Conservation (phyloP, 2,329 filamentous ascomycete genomes). For the Microdochium paspali region DNA sequence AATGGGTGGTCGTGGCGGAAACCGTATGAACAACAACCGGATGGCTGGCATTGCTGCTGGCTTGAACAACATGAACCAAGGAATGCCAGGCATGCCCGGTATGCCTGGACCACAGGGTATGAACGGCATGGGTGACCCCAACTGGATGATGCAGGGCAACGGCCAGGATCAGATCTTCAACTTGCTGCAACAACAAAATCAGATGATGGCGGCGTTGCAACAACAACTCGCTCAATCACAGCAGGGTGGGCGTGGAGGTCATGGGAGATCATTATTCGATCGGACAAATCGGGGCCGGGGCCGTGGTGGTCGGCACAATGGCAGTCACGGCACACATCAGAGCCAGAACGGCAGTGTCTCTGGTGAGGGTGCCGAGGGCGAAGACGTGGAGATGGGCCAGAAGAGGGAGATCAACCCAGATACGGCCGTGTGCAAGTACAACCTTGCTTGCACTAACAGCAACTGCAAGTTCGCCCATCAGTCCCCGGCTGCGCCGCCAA, state of each 20-base stretch:
- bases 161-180: conserved; percentile 67
- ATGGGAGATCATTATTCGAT: conserved; percentile 62
- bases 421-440: conserved; percentile 77
- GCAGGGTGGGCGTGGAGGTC: conserved; percentile 30
- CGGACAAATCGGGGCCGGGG: conserved; percentile 55
- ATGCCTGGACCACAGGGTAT: conserved; percentile 23
- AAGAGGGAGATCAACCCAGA: conserved; percentile 46
- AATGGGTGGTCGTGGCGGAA: conserved; percentile 35
- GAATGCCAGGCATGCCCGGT: conserved; percentile 24
- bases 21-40: conserved; percentile 41
- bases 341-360: conserved; percentile 21
- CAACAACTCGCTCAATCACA: conserved; percentile 52
- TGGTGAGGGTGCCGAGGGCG: conserved; percentile 30
- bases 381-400: conserved; percentile 56
- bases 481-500: conserved; percentile 78
- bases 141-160: conserved; percentile 43
- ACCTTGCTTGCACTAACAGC: conserved; percentile 76
- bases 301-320: conserved; percentile 31
- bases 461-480: conserved; percentile 93
- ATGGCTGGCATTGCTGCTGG: conserved; percentile 40
- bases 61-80: conserved; percentile 27
- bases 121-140: conserved; percentile 32
- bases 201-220: conserved; percentile 72
- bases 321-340: conserved; percentile 22
- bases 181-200: conserved; percentile 77